Base-by-base conservation (phyloP, 2,329 filamentous ascomycete species). In the Xylariaceae sp. region DNA sequence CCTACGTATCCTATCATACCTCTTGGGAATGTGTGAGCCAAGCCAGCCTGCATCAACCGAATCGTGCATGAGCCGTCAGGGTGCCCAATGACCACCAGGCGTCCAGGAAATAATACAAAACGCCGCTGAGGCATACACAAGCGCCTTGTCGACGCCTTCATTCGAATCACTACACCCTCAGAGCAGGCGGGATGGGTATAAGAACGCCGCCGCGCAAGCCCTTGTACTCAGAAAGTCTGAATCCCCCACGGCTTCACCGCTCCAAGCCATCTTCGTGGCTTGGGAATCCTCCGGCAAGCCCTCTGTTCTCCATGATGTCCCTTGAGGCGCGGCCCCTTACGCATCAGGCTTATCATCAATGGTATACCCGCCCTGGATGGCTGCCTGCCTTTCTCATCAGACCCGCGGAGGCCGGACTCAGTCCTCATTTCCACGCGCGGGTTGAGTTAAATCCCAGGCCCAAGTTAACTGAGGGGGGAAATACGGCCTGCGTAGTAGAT, bases 41-140 rank as follows among this genome's bases (percentile, higher is more conserved):
- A 64, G 88, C 85, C 78, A 0, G 85, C 85, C 68, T 88, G 85
- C 71, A 85, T 84, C 64, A 89, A 88, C 53, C 80, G 77, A 3
- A 84, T 87, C 0, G 85, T 30, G 89, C 67, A 54, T 78, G 76
- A n/a, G 2, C 77, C 80, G 30, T 56, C 29, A 2, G 3, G 18
- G 6, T 26, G 7, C 4, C 12, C 8, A 10, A 19, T 29, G 39
- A 40, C 12, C 6, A 7, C 3, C 7, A 42, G 18, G 19, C 13
- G 40, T 42, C 10, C 36, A 18, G 30, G 12, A 47, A n/a, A 26
- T 15, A 21, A 15, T 15, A 22, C 18, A 13, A 15, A 15, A 22
- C 5, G 40, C 12, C 9, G 21, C 41, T 15, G 12, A 43, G 21
- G 13, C 16, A 16, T 16, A 21, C n/a, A 10, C 10, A 21, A 29